phyloP scores from a whole-genome alignment of 257 asterid genomes.

The Misopates orontium region DNA sequence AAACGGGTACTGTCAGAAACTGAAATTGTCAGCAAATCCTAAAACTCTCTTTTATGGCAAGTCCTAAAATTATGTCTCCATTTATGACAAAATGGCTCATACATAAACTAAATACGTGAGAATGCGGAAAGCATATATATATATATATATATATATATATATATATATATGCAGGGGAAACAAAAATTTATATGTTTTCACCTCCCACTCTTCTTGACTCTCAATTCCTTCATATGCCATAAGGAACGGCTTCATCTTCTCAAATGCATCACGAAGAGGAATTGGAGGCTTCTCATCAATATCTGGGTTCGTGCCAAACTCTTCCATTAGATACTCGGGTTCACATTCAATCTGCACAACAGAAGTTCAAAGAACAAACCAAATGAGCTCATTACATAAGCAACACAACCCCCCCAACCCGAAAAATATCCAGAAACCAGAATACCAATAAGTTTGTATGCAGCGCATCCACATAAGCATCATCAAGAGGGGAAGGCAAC shows the following conservation, averaged over 20 bases:
- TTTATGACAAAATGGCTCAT: too few relatives aligned
- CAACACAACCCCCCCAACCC: constrained; percentile 19
- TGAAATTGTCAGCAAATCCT: constrained; percentile 8
- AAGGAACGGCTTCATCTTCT: constrained; percentile 89
- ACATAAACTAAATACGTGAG: too few relatives aligned
- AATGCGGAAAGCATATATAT: too few relatives aligned
- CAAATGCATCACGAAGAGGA: constrained; percentile 76
- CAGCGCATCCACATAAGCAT: constrained; percentile 62
- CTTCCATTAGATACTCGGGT: constrained; percentile 82
- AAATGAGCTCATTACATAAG: constrained; percentile 21
- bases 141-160: too few relatives aligned
- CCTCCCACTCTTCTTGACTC: constrained; percentile 97
- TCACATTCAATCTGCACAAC: constrained; percentile 79
- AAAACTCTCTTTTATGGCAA: background rate
- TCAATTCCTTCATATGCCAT: constrained; percentile 77
- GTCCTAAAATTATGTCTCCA: too few relatives aligned
- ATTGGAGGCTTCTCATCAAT: constrained; percentile 85
- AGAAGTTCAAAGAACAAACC: constrained; percentile 10
- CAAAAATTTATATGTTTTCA: constrained; percentile 25
- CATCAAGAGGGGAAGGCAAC: constrained; percentile 65
- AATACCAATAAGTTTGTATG: constrained; percentile 72
- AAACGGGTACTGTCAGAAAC: background rate
- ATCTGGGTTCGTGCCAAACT: constrained; percentile 80
- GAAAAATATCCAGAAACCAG: background rate
- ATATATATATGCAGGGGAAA: constrained; percentile 2